A percentile compares a stretch with the other conserved stretches of the same genome.
These are phyloP conservation scores for Rhododendron ovatum DNA, from an alignment of 148 eudicot genomes.

Conservation along the genomic window DNA sequence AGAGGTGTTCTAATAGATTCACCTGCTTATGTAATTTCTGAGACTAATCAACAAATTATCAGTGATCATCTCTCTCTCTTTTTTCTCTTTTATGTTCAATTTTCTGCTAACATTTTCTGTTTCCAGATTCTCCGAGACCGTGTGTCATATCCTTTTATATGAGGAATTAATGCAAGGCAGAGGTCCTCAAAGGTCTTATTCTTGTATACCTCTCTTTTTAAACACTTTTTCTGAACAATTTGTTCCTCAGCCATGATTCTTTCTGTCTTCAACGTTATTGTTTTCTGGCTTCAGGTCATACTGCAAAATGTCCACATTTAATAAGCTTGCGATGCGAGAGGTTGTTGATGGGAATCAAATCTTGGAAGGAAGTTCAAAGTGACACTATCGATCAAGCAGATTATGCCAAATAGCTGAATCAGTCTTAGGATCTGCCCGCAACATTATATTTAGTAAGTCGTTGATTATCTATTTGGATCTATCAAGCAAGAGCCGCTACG, in stretches of 20 bases:
- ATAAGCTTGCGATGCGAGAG: not conserved
- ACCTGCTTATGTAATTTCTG: not conserved
- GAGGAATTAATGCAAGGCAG: not conserved
- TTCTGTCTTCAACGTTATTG: not conserved
- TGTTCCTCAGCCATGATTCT: not conserved
- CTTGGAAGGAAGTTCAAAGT: not conserved
- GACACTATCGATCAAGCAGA: not conserved
- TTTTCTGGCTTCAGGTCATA: not conserved
- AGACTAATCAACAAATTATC: not conserved
- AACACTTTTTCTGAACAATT: not conserved
- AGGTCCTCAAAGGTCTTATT: not conserved
- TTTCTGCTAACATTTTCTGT: not conserved
- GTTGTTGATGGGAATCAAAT: not conserved
- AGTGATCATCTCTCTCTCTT: no score
- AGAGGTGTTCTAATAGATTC: no score
- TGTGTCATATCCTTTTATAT: not conserved
- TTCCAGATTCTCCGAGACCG: not conserved
- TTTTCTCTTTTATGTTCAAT: no score
- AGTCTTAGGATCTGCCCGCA: not conserved
- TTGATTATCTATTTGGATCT: no score
- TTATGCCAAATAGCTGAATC: not conserved
- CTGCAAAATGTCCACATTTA: no score
- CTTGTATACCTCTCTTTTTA: not conserved
- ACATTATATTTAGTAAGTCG: not conserved
- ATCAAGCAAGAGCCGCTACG: no score